Evolutionary conservation across 2,329 filamentous ascomycete species (phyloP), one percentile per base, ranked within the genome.

Genomic region (Laburnicola sp.): DNA sequence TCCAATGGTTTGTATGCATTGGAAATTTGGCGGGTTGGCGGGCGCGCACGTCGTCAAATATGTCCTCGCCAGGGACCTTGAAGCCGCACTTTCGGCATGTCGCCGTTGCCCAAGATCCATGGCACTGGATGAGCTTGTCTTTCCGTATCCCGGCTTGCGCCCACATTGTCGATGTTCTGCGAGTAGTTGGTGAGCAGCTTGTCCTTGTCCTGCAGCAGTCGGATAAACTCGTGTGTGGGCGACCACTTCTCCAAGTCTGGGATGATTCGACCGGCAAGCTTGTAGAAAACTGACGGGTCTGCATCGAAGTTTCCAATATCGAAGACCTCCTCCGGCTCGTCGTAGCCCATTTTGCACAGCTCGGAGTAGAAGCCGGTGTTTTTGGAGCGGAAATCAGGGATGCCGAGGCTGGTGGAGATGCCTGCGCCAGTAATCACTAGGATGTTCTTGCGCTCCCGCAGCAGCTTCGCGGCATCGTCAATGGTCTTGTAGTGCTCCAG

Each of bases 91-190:
- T 86, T 39, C 94, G 83, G 73, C 94, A 99, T 2, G 86, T 89
- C 22, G 94, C 94, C 0, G 88, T 95, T 37, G 92, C 92, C 76
- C 97, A 97, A 5, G 91, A 96, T 54, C 94, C 94, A 70, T 99
- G 94, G 70, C 94, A 97, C 74, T 99, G 93, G 26, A 99, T 87
- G 16, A 97, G 81, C 68, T 94, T 96, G 30, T 89, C 86, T 1
- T 84, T 81, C 22, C 79, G 75, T 53, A 99, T 89, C 22, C 94
- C 94, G 0, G 93, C 93, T 65, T 89, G 86, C 54, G 86, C 83
- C 93, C 45, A 97, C 85, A 63, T 97, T 97, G 78, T 99, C 94
- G 66, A 99, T 97, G 73, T 99, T 99, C 71, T 99, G 94, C 0
- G 94, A 96, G 77, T 97, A 99, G 75, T 97, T 97, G 36, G 92